phyloP scores from a whole-genome alignment of 1,284 basidiomycete species.

The Trametes pubescens region DNA sequence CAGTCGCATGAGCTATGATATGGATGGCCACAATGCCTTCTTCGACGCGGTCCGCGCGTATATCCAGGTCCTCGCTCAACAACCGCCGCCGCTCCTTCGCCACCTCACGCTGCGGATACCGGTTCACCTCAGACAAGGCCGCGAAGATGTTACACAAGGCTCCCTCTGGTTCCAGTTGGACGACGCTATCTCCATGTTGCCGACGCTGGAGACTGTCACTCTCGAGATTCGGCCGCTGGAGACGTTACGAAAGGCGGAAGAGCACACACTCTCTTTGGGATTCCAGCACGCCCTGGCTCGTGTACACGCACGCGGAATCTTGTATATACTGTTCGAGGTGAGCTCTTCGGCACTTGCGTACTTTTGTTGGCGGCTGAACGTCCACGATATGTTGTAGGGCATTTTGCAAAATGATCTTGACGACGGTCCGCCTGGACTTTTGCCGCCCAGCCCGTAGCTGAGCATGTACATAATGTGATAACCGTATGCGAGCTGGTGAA shows the following conservation, averaged over 20 bases:
- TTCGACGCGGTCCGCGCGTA: neutral
- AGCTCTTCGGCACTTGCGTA: neutral
- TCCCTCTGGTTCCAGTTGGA: neutral
- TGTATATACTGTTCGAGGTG: neutral
- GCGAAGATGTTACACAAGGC: neutral
- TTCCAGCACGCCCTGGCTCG: neutral
- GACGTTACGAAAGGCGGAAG: neutral
- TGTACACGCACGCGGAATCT: neutral
- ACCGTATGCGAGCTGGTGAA: no score
- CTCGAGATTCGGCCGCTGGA: neutral
- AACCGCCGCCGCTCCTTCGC: constrained; percentile 2
- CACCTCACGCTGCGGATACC: constrained; percentile 4
- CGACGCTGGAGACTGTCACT: neutral
- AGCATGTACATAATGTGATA: no score
- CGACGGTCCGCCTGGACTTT: neutral
- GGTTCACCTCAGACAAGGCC: neutral
- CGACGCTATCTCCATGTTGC: neutral
- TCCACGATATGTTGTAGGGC: neutral
- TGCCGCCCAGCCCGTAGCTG: neutral
- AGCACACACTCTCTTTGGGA: neutral
- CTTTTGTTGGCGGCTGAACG: neutral
- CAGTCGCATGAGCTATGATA: neutral
- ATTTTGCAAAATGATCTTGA: neutral
- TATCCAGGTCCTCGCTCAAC: neutral
- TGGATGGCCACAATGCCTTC: neutral